Evolutionary conservation across 495 filamentous ascomycete genomes (phyloP).

Genomic region (Neurospora sp.): DNA sequence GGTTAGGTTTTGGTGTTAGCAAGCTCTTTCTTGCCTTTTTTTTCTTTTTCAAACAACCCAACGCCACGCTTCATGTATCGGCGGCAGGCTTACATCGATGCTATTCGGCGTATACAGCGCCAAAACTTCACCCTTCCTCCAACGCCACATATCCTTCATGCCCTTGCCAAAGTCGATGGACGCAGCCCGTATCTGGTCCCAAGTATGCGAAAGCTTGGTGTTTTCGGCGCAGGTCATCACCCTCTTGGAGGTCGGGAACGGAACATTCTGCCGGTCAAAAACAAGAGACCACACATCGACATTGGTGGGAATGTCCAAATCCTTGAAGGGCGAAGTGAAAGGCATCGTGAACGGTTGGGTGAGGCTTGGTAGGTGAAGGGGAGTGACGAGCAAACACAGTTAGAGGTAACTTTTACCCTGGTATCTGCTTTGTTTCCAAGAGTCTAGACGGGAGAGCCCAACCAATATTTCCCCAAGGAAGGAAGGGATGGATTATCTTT

Average conservation of each 20-base stretch:
- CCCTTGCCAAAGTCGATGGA: conserved; percentile 73
- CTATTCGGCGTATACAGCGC: conserved; percentile 62
- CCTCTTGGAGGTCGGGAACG: conserved; percentile 33
- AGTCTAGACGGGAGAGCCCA: neutral
- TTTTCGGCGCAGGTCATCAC: conserved; percentile 66
- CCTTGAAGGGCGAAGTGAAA: conserved; percentile 42
- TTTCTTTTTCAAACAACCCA: neutral
- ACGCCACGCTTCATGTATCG: neutral
- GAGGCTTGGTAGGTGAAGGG: neutral
- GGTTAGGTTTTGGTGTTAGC: neutral
- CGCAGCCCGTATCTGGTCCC: conserved; percentile 50
- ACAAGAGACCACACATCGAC: conserved; percentile 67
- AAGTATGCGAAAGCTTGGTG: conserved; percentile 65
- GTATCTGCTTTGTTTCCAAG: neutral
- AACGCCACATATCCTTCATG: conserved; percentile 57
- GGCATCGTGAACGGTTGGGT: conserved; percentile 36
- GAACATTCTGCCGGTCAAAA: conserved; percentile 30
- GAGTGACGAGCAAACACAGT: neutral
- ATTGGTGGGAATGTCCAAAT: conserved; percentile 48
- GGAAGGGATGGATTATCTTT: neutral
- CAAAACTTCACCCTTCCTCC: conserved; percentile 72
- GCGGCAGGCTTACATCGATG: conserved; percentile 28
- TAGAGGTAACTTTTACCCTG: neutral
- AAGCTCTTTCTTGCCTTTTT: neutral
- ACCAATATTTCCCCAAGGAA: neutral